Evolutionary conservation across 805 yeast species (phyloP).

Genomic region (Komagataella ulmi): DNA sequence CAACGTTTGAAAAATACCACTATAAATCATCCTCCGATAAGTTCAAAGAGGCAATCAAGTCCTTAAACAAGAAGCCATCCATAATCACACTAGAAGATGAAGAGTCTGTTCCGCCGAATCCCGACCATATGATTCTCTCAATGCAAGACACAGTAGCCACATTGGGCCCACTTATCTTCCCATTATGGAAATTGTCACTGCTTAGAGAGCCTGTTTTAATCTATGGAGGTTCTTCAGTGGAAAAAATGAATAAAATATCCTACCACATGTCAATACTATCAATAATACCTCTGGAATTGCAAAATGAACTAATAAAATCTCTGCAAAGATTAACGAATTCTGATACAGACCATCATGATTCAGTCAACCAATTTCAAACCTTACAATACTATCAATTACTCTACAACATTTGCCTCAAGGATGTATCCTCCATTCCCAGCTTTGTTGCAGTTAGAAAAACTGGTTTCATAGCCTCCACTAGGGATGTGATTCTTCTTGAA

Average conservation of each 20-base stretch:
- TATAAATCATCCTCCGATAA: conserved; percentile 2
- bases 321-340: background rate
- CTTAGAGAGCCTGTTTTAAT: conserved; percentile 43
- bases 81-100: conserved; percentile 7
- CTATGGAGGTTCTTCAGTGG: conserved; percentile 21
- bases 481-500: conserved; percentile 51
- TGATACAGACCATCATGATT: conserved; percentile 4
- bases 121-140: conserved; percentile 31
- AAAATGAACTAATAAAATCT: conserved; percentile 13
- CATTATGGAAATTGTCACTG: conserved; percentile 49
- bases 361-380: conserved; percentile 7
- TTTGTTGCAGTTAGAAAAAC: background rate
- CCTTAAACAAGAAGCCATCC: conserved; percentile 2
- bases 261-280: conserved; percentile 51
- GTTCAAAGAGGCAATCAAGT: conserved; percentile 11
- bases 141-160: conserved; percentile 30
- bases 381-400: conserved; percentile 30
- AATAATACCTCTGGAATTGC: conserved; percentile 44
- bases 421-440: conserved; percentile 21
- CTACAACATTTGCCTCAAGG: conserved; percentile 53
- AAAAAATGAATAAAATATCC: conserved; percentile 31
- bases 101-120: conserved; percentile 9
- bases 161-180: conserved; percentile 56
- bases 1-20: background rate
- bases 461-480: conserved; percentile 42